phyloP scores from a whole-genome alignment of 768 basidiomycete genomes.

The Roridomyces roridus region DNA sequence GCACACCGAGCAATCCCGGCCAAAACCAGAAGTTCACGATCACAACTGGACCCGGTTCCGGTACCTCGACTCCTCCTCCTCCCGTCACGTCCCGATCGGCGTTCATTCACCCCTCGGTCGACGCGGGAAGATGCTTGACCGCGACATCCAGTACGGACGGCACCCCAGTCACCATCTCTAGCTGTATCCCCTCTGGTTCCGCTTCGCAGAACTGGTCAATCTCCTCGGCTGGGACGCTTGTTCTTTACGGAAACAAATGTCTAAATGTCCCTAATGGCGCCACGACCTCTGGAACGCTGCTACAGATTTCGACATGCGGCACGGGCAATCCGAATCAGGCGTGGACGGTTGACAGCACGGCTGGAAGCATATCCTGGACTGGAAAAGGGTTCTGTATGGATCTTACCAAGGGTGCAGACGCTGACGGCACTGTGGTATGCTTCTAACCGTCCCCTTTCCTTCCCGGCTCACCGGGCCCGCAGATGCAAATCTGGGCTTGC shows the following conservation, averaged over 20 bases:
- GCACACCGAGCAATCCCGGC: constrained; percentile 7
- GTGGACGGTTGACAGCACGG: constrained; percentile 11
- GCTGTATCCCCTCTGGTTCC: constrained; percentile 24
- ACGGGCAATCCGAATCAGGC: constrained; percentile 10
- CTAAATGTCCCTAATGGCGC: constrained; percentile 28
- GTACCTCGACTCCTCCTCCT: too few species aligned
- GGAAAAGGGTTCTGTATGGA: constrained; percentile 7
- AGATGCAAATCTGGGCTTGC: constrained; percentile 34
- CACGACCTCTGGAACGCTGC: neutral
- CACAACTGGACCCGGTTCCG: constrained; percentile 4
- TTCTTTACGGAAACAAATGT: constrained; percentile 27
- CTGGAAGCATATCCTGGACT: constrained; percentile 3
- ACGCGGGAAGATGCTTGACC: constrained; percentile 23
- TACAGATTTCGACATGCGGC: constrained; percentile 6
- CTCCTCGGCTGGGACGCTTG: constrained; percentile 17
- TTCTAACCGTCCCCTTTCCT: neutral
- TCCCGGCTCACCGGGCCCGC: constrained; percentile 18
- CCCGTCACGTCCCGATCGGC: neutral
- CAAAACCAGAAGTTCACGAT: constrained; percentile 8
- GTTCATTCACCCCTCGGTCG: constrained; percentile 3
- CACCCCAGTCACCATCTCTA: constrained; percentile 22
- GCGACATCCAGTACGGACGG: constrained; percentile 30
- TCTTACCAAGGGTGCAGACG: neutral
- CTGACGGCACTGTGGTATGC: neutral
- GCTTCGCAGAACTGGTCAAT: constrained; percentile 30